Base-by-base conservation (phyloP, 306 rosid species). In the Dalbergia cochinchinensis region DNA sequence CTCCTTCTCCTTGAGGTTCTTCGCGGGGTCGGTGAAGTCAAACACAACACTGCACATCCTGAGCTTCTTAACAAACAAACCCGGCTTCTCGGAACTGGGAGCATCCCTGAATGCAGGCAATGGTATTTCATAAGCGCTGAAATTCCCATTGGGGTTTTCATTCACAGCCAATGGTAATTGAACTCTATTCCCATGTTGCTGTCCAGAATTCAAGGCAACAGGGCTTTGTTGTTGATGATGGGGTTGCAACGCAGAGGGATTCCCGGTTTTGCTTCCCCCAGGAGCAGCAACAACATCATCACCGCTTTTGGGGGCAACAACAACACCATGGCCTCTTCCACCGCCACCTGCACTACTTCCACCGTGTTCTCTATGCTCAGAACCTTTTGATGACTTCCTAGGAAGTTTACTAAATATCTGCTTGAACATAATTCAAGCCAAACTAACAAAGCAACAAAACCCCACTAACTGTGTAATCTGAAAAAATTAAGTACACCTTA, bases 1-100 rank as follows among this genome's bases (percentile, higher is more conserved):
- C 86, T 93, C 97, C 79, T 91, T 93, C 57, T 93, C 96, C 65
- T 89, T 91, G 55, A 91, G 81, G 65, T 93, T 81, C 82, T 84
- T 89, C 1, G 94, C 65, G 11, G 91, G 92, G 85, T 91, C 97
- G 12, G 83, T 85, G 84, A 89, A 93, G 82, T 93, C 97, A 84
- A 91, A 91, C 62, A 89, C 78, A 70, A 88, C 89, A 74, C 92
- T 67, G 62, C 97, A 93, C 85, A 89, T 55, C 71, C 78, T 88
- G 48, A 93, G 85, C 71, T 93, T 93, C 66, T 81, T 87, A 5
- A 93, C 50, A 34, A 93, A 91, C 88, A 93, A 78, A 58, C 65
- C 83, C 48, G 78, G 92, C 85, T 91, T 93, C 83, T 93, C 96
- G 1, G 96, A 83, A 82, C 71, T 88, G 15, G 89, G 85, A 83